Percentiles rank a stretch among this genome's conserved stretches.
Conservation (phyloP, 176 grass and related monocot species). For the Eleusine indica region DNA sequence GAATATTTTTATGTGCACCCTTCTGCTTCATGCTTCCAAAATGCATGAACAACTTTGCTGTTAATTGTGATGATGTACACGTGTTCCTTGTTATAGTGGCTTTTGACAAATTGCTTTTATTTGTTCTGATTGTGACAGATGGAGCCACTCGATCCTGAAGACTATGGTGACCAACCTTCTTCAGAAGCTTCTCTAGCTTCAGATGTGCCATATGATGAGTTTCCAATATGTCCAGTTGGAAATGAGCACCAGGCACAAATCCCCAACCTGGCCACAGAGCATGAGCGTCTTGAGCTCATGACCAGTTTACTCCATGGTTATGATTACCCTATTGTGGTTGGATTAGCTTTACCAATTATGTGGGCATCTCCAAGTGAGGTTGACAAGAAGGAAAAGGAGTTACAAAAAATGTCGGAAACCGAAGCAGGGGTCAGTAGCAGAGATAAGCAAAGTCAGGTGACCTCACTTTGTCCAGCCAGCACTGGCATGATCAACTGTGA, state of each 20-base stretch:
- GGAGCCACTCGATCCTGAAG: constrained; percentile 45
- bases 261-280: constrained; percentile 53
- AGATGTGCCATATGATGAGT: constrained; percentile 60
- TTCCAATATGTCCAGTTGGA: constrained; percentile 64
- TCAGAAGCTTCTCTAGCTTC: constrained; percentile 45
- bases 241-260: constrained; percentile 79
- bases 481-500: constrained; percentile 11
- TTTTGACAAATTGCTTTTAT: constrained; percentile 11
- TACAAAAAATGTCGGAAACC: constrained; percentile 27
- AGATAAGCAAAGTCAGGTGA: constrained; percentile 32
- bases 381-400: constrained; percentile 34
- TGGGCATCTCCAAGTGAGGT: constrained; percentile 41
- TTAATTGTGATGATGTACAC: constrained; percentile 13
- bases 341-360: constrained; percentile 58
- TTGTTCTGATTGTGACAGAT: constrained; percentile 44
- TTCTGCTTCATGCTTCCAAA: constrained; percentile 28
- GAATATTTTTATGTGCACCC: no score
- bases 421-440: constrained; percentile 3
- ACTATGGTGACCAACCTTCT: constrained; percentile 43
- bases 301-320: constrained; percentile 29
- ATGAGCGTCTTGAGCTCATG: constrained; percentile 29
- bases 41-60: constrained; percentile 16
- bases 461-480: constrained; percentile 28
- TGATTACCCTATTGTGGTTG: constrained; percentile 49
- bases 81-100: constrained; percentile 26